Base-by-base conservation (phyloP, 495 filamentous ascomycete species). In the Penicillium cinerascens region DNA sequence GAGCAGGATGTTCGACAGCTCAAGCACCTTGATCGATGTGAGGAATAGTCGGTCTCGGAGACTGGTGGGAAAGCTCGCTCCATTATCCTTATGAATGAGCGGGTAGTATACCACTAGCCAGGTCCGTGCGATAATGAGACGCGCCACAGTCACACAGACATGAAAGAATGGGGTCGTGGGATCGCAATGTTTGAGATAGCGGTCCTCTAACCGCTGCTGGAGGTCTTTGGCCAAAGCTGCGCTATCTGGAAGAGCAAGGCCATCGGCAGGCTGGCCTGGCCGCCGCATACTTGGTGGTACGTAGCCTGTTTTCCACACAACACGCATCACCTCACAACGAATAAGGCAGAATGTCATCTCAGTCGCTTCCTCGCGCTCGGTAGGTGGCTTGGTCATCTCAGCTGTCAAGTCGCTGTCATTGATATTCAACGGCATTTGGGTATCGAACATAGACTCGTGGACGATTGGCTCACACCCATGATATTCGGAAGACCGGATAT, bases 341-440 rank as follows among this genome's bases (percentile, higher is more conserved):
- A 87, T 81, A 6, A 95, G 71, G 42, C 81, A 84, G 59, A 93
- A 90, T 0, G 86, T 87, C 83, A 91, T 87, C 44, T 92, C 87
- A 4, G 88, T 92, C 2, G 76, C 72, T 4, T 79, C 85, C 16
- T 67, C 61, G 4, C 83, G 75, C 23, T 83, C 74, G 4, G 67
- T 51, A 0, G 89, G 87, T 5, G 82, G 66, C 9, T 80, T 72
- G 1, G 67, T 78, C 70, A 78, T 83, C 0, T 80, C 72, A 2
- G 82, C 81, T 45, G 66, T 68, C 25, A 93, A 70, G 49, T 95
- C 90, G 11, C 55, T 56, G 52, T 95, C 90, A 66, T 92, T 84
- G 58, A 95, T 78, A 54, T 91, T 92, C 13, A 84, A 66, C 0
- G 86, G 85, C 22, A 80, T 63, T 43, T 76, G 66, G 0, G 84